Evolutionary conservation across 108 stramenopile species (phyloP).

Genomic region (Fragilariopsis cylindrus): DNA sequence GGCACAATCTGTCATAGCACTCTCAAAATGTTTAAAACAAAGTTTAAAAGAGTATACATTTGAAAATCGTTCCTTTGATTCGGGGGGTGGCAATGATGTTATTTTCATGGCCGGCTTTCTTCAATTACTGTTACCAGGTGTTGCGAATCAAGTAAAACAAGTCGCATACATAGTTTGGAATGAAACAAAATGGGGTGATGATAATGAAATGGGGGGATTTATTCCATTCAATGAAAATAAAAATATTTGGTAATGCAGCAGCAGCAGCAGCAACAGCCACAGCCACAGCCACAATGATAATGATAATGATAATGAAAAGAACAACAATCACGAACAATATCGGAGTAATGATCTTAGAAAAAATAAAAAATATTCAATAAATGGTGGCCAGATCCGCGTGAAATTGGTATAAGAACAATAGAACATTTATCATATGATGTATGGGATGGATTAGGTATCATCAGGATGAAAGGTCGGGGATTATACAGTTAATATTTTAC

Average conservation of each 20-base stretch:
- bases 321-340: neutral
- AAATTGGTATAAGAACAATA: conserved; percentile 20
- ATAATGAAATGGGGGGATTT: neutral
- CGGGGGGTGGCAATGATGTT: conserved; percentile 20
- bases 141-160: neutral
- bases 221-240: too few relatives aligned
- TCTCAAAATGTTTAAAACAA: neutral
- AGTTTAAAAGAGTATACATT: neutral
- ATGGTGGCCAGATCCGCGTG: conserved; percentile 13
- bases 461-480: conserved; percentile 8
- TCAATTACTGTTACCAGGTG: conserved; percentile 21
- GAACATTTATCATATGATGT: conserved; percentile 20
- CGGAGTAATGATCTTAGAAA: too few relatives aligned
- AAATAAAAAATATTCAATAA: neutral
- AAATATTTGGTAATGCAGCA: too few relatives aligned
- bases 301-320: neutral
- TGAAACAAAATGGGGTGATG: neutral
- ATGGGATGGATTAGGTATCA: conserved; percentile 14
- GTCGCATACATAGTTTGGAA: conserved; percentile 16
- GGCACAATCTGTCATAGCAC: conserved; percentile 1
- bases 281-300: neutral
- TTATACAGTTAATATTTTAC: conserved; percentile 17
- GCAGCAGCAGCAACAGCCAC: neutral
- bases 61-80: neutral
- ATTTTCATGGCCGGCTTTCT: conserved; percentile 16